Evolutionary conservation across 495 filamentous ascomycete genomes (phyloP).

Genomic region (Xylaria nigripes): DNA sequence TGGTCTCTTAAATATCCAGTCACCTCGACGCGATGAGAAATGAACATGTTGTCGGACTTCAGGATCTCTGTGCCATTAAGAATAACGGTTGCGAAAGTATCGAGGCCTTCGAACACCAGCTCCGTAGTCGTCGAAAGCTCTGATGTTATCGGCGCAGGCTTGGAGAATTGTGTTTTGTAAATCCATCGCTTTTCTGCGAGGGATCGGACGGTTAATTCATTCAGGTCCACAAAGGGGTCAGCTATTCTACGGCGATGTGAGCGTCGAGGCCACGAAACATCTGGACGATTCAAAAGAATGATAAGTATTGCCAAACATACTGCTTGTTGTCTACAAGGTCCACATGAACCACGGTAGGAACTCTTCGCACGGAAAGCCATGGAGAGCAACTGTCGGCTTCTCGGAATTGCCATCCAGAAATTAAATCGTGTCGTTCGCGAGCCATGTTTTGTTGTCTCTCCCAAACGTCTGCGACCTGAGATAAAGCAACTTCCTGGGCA

Average conservation of each 20-base stretch:
- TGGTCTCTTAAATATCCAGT: slow-evolving; percentile 16
- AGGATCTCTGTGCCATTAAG: slow-evolving; percentile 49
- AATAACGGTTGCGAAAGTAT: slow-evolving; percentile 55
- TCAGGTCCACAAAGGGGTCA: slow-evolving; percentile 59
- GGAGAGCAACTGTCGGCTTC: slow-evolving; percentile 12
- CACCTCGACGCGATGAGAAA: slow-evolving; percentile 44
- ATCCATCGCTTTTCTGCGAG: slow-evolving; percentile 62
- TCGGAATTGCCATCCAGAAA: slow-evolving; percentile 19
- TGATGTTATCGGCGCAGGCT: slow-evolving; percentile 29
- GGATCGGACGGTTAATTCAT: slow-evolving; percentile 60
- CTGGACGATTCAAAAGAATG: background rate
- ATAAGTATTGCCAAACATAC: slow-evolving; percentile 7
- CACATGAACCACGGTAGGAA: slow-evolving; percentile 24
- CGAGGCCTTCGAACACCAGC: slow-evolving; percentile 55
- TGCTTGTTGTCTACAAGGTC: slow-evolving; percentile 21
- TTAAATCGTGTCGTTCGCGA: slow-evolving; percentile 14
- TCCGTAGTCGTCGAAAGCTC: slow-evolving; percentile 26
- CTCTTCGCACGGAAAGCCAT: slow-evolving; percentile 20
- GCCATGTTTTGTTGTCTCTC: slow-evolving; percentile 10
- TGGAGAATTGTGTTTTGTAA: slow-evolving; percentile 33
- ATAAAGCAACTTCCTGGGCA: too few species aligned
- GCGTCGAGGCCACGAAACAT: background rate
- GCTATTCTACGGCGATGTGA: slow-evolving; percentile 35
- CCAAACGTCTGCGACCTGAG: background rate
- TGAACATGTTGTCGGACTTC: slow-evolving; percentile 56